Conservation (phyloP, 2,329 filamentous ascomycete genomes). For the Microdochium paspali region DNA sequence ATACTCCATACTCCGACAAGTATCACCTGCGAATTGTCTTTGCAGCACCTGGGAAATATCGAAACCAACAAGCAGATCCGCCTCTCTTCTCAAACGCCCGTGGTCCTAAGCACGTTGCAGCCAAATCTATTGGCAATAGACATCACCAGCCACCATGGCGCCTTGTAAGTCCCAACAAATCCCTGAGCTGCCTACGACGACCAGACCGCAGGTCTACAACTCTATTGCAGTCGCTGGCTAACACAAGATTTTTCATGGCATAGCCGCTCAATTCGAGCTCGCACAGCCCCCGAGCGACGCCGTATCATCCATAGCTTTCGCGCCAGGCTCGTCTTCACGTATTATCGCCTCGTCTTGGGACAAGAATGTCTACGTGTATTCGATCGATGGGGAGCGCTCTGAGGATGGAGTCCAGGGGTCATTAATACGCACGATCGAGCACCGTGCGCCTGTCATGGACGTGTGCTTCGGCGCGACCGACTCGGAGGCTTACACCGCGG, state of each 20-base stretch:
- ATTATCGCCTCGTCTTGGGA: constrained; percentile 95
- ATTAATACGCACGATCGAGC: constrained; percentile 65
- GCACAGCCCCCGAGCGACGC: constrained; percentile 75
- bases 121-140: neutral
- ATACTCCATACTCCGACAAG: neutral
- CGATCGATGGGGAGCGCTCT: constrained; percentile 45
- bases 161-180: constrained; percentile 8
- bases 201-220: neutral
- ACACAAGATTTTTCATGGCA: neutral
- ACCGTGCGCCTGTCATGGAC: constrained; percentile 79
- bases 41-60: neutral
- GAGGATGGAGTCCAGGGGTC: constrained; percentile 43
- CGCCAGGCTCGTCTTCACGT: constrained; percentile 61
- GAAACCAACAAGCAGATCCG: neutral
- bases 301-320: constrained; percentile 80
- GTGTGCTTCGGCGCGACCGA: constrained; percentile 82
- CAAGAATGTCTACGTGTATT: constrained; percentile 79
- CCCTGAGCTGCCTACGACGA: no score
- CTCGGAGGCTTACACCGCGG: constrained; percentile 75
- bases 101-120: neutral
- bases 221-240: constrained; percentile 8
- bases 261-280: constrained; percentile 72
- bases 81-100: neutral
- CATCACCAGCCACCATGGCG: neutral
- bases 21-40: neutral